Conservation (phyloP, 441 rosid genomes). For the Syzygium syzygioides region DNA sequence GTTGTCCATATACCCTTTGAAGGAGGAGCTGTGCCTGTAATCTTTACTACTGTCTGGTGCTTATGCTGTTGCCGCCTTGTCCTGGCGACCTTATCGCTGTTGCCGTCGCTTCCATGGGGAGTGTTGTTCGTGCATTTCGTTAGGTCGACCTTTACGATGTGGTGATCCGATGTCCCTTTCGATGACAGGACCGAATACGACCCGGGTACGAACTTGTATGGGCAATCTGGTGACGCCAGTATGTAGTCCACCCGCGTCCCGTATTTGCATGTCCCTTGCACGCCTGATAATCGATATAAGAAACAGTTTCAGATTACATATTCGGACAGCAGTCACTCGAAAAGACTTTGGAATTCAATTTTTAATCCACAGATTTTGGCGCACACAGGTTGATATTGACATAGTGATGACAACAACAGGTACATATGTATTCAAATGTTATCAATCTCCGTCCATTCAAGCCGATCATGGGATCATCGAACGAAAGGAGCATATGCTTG, state of each 20-base stretch:
- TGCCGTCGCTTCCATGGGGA: neutral
- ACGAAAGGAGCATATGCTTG: neutral
- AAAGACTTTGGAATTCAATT: neutral
- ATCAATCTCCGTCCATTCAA: neutral
- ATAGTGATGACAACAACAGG: neutral
- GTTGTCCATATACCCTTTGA: slow-evolving; percentile 52
- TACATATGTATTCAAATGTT: neutral
- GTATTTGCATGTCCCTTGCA: slow-evolving; percentile 96
- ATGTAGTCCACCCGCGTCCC: slow-evolving; percentile 89
- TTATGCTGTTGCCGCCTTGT: slow-evolving; percentile 21
- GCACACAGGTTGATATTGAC: neutral
- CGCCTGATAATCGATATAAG: slow-evolving; percentile 31
- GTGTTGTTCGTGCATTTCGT: slow-evolving; percentile 2
- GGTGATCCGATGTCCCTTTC: slow-evolving; percentile 95
- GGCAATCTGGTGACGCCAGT: slow-evolving; percentile 66
- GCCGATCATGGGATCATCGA: neutral
- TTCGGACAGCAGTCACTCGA: neutral
- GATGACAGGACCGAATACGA: slow-evolving; percentile 86
- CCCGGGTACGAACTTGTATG: slow-evolving; percentile 68
- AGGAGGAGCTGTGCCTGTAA: slow-evolving; percentile 30
- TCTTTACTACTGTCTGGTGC: slow-evolving; percentile 40
- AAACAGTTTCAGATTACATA: neutral
- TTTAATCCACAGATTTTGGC: neutral
- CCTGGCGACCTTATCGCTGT: slow-evolving; percentile 1
- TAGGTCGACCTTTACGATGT: slow-evolving; percentile 81